Percentiles rank a stretch among this genome's conserved stretches.
Evolutionary conservation across 2,329 filamentous ascomycete genomes (phyloP).

Genomic region (Aureobasidium lini): DNA sequence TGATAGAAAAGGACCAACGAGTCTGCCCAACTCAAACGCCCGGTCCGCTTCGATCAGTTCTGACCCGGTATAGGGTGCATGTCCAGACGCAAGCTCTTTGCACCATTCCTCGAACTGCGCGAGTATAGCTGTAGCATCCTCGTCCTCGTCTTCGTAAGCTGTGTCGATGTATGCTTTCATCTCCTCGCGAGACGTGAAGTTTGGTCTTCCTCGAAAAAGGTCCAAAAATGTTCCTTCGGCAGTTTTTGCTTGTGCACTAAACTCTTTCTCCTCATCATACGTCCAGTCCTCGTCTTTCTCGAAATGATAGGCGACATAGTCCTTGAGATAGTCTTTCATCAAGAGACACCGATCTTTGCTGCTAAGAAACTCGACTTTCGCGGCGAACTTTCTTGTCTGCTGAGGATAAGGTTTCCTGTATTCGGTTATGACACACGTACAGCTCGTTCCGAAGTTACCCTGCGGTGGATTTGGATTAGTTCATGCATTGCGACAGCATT

Average conservation of each 20-base stretch:
- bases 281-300: background rate
- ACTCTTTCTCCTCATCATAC: background rate
- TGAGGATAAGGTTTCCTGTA: conserved; percentile 7
- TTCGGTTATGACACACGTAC: conserved; percentile 18
- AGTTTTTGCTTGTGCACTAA: background rate
- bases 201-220: background rate
- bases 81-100: background rate
- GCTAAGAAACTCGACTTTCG: background rate
- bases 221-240: background rate
- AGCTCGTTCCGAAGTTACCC: background rate
- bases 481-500: background rate
- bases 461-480: background rate
- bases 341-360: background rate
- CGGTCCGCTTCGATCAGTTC: background rate
- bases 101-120: background rate
- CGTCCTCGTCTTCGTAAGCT: background rate
- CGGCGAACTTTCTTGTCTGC: conserved; percentile 17
- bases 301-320: background rate
- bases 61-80: background rate
- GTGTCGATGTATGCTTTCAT: background rate
- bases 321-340: background rate
- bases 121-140: background rate
- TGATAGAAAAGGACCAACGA: background rate
- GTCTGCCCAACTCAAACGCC: background rate
- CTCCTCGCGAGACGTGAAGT: background rate